These are phyloP conservation scores for Amanita pseudoporphyria DNA, from an alignment of 768 basidiomycete species.

Conservation along the genomic window DNA sequence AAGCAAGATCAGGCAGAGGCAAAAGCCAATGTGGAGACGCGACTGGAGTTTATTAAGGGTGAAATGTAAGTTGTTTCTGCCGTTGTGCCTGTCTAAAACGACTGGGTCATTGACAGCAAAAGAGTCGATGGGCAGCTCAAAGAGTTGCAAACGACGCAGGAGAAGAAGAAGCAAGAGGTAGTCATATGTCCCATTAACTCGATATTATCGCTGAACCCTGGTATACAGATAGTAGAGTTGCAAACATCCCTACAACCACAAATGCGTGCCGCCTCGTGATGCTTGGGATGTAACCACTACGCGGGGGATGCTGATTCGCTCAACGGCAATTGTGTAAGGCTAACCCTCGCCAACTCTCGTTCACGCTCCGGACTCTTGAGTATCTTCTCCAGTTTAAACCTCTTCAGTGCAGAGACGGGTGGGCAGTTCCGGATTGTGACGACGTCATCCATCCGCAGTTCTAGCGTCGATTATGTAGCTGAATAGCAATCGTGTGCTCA, in stretches of 20 bases:
- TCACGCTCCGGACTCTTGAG: constrained; percentile 61
- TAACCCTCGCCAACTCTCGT: constrained; percentile 32
- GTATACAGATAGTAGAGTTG: constrained; percentile 51
- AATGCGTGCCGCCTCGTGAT: constrained; percentile 15
- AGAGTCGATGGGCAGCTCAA: constrained; percentile 77
- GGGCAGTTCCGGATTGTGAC: constrained; percentile 78
- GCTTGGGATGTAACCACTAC: constrained; percentile 7
- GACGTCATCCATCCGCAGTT: constrained; percentile 54
- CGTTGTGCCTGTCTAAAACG: neutral
- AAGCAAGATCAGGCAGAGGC: constrained; percentile 86
- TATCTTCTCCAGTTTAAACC: constrained; percentile 61
- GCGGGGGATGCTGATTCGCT: neutral
- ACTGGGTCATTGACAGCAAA: constrained; percentile 31
- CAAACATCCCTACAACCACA: constrained; percentile 48
- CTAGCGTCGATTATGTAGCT: constrained; percentile 23
- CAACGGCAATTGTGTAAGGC: neutral
- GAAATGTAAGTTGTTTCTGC: constrained; percentile 60
- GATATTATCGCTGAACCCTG: constrained; percentile 8
- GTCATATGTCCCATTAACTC: constrained; percentile 12
- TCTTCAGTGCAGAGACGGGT: constrained; percentile 69
- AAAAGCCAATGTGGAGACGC: constrained; percentile 78
- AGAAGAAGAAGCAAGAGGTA: constrained; percentile 81
- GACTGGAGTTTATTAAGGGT: constrained; percentile 77
- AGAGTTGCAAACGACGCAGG: constrained; percentile 65
- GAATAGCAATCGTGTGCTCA: neutral